These are phyloP conservation scores for Fremontodendron californicum DNA, from an alignment of 345 rosid species.

Conservation along the genomic window DNA sequence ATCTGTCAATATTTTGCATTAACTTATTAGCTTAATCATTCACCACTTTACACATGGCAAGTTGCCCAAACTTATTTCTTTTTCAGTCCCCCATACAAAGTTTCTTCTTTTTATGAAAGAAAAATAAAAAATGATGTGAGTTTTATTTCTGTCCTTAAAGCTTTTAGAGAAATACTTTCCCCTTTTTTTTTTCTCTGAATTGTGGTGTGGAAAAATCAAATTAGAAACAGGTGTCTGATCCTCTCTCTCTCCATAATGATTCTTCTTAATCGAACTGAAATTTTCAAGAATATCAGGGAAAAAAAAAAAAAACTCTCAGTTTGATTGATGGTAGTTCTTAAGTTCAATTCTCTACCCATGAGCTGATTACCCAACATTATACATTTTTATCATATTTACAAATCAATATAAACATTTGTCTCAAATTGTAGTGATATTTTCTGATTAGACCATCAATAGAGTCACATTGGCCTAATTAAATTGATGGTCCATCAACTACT, in stretches of 20 bases:
- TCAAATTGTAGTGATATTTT: too few species aligned
- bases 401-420: too few species aligned
- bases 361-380: too few species aligned
- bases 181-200: neutral
- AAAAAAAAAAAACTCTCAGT: neutral
- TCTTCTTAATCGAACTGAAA: too few species aligned
- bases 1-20: neutral
- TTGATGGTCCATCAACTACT: too few species aligned
- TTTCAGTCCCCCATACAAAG: neutral
- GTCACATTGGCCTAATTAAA: too few species aligned
- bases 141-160: neutral
- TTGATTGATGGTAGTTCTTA: neutral
- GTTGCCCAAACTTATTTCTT: neutral
- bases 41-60: conserved; percentile 2
- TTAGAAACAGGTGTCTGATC: too few species aligned
- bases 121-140: neutral
- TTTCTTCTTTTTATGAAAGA: neutral
- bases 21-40: neutral
- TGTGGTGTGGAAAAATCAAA: neutral
- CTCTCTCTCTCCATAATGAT: too few species aligned
- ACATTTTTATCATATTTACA: too few species aligned
- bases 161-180: neutral
- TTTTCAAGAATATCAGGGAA: neutral
- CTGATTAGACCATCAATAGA: too few species aligned
- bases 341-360: too few species aligned